Evolutionary conservation across 371 early-diverging fungal species (phyloP), one percentile per base, ranked within the genome.

Genomic region (Gilbertella persicaria): DNA sequence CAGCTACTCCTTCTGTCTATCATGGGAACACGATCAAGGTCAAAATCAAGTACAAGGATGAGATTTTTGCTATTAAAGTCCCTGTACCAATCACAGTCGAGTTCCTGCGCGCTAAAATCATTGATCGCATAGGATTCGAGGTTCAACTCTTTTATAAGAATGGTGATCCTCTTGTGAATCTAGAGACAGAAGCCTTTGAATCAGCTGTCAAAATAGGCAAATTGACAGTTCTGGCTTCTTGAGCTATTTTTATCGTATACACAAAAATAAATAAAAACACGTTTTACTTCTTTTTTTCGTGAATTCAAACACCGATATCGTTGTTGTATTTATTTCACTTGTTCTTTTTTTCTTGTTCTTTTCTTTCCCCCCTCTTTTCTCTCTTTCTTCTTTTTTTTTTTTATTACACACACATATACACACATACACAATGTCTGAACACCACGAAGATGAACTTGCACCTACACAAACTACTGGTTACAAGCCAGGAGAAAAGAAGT

Each of bases 401-500:
- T 60, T 51, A 35, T 67, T 50, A 47, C 51, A 53, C 40, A 36
- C 36, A 25, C 38, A 51, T 37, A 41, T 37, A 39, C 39, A 16
- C 14, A 47, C 35, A 21, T 42, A 48, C 16, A 53, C 26, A 50
- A 79, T 75, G 79, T 44, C 67, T 64, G 72, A 77, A 44, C 76
- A 58, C 50, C 72, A 71, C 53, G 79, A 79, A n/a, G 78, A 96
- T 54, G 95, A 96, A 21, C 83, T 94, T 53, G 73, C 78, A 42
- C 89, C 95, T 44, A 79, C 88, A 68, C 65, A 75, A 61, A 93
- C 93, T 53, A 79, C 85, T 48, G 90, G 90, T 45, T 93, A 91
- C 69, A 87, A 83, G 72, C 82, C 83, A 35, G 87, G 89, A 44
- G 90, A 89, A 57, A 96, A 96, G 84, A 98, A 96, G 84, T 86